Conservation (phyloP, 2,329 filamentous ascomycete species). For the Alternaria gaisen region DNA sequence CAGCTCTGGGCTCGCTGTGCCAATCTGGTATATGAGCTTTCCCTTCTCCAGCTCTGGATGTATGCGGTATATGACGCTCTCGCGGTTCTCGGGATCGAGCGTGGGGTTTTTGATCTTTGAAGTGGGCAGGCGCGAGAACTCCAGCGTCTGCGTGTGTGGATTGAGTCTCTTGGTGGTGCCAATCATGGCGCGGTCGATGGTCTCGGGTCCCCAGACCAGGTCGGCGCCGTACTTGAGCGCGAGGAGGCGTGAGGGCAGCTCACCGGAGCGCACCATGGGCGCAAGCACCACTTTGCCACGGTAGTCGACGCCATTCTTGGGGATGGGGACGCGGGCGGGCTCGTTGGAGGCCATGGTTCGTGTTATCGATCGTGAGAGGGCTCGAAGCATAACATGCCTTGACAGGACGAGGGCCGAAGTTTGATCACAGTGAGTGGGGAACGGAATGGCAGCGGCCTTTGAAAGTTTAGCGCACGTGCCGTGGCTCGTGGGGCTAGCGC, state of each 20-base stretch:
- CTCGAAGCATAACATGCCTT: slow-evolving; percentile 53
- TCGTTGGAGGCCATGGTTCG: slow-evolving; percentile 42
- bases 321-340: slow-evolving; percentile 77
- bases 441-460: slow-evolving; percentile 5
- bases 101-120: slow-evolving; percentile 71
- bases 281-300: slow-evolving; percentile 92
- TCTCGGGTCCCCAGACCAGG: slow-evolving; percentile 97
- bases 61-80: slow-evolving; percentile 82
- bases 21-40: slow-evolving; percentile 88
- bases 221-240: slow-evolving; percentile 96
- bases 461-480: slow-evolving; percentile 23
- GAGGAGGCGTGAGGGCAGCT: slow-evolving; percentile 86
- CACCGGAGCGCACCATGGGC: slow-evolving; percentile 97
- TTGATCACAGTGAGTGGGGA: slow-evolving; percentile 7
- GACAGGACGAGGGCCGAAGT: background rate
- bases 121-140: slow-evolving; percentile 81
- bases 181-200: slow-evolving; percentile 90
- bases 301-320: slow-evolving; percentile 89
- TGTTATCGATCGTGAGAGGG: slow-evolving; percentile 38
- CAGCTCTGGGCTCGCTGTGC: slow-evolving; percentile 81
- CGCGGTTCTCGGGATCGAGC: slow-evolving; percentile 60
- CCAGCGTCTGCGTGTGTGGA: slow-evolving; percentile 77
- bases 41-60: slow-evolving; percentile 79
- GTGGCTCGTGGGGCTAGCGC: slow-evolving; percentile 12
- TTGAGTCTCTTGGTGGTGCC: slow-evolving; percentile 83